Percentiles rank a stretch among this genome's conserved stretches.
phyloP scores from a whole-genome alignment of 805 yeast genomes.

The Cyberlindnera misumaiensis region DNA sequence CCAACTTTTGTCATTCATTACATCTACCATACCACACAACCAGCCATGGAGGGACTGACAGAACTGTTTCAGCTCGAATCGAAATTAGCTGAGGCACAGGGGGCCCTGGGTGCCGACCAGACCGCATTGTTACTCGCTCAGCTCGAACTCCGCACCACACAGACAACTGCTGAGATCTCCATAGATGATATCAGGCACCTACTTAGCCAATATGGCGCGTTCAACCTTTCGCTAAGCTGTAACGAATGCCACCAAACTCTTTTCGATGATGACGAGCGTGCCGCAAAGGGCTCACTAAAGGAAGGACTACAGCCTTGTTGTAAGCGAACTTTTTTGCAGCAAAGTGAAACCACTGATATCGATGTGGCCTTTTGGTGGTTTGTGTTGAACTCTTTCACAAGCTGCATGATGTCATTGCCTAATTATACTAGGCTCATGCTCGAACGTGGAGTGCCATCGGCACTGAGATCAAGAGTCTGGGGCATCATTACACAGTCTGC shows the following conservation, averaged over 20 bases:
- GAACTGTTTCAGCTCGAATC: constrained; percentile 18
- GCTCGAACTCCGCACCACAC: constrained; percentile 7
- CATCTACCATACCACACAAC: too few relatives aligned
- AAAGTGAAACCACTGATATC: constrained; percentile 13
- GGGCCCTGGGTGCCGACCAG: constrained; percentile 2
- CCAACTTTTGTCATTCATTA: too few relatives aligned
- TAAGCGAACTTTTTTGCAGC: constrained; percentile 6
- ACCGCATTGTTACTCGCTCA: constrained; percentile 10
- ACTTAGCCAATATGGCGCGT: constrained; percentile 18
- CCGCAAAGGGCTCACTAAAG: constrained; percentile 10
- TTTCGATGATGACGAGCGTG: constrained; percentile 20
- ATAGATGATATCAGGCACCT: constrained; percentile 19
- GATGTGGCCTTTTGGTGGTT: constrained; percentile 39
- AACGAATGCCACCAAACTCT: constrained; percentile 21
- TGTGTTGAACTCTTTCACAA: constrained; percentile 36
- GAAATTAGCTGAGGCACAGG: constrained; percentile 8
- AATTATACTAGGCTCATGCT: constrained; percentile 39
- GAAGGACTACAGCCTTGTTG: constrained; percentile 18
- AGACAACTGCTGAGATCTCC: constrained; percentile 24
- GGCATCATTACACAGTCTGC: constrained; percentile 23
- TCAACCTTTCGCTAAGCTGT: constrained; percentile 20
- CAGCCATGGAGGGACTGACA: constrained; percentile 16
- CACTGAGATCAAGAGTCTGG: constrained; percentile 40
- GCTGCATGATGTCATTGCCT: constrained; percentile 40
- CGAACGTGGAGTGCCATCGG: constrained; percentile 35